phyloP scores from a whole-genome alignment of 2,329 filamentous ascomycete genomes.

The Epichloe coenophiala region DNA sequence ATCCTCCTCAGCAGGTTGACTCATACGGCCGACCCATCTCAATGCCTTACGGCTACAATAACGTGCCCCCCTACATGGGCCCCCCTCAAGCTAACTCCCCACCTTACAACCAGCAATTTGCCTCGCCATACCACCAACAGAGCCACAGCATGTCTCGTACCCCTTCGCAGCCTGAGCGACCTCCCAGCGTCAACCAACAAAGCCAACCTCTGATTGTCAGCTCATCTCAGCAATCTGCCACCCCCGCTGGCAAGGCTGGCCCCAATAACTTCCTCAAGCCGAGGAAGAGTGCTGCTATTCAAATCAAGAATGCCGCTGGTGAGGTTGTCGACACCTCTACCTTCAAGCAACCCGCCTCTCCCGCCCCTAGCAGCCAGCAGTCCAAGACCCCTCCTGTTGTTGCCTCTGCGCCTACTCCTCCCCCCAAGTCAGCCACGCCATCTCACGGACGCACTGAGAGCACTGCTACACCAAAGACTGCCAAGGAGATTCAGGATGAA shows the following conservation, averaged over 20 bases:
- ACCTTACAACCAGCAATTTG: slow-evolving; percentile 35
- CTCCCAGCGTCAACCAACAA: slow-evolving; percentile 51
- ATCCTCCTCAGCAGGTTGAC: slow-evolving; percentile 29
- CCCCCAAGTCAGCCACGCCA: slow-evolving; percentile 58
- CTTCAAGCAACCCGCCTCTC: slow-evolving; percentile 43
- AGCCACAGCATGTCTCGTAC: slow-evolving; percentile 69
- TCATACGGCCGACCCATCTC: slow-evolving; percentile 24
- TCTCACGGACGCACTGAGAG: slow-evolving; percentile 62
- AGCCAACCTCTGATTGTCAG: slow-evolving; percentile 46
- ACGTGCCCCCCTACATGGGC: slow-evolving; percentile 38
- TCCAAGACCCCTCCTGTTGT: slow-evolving; percentile 57
- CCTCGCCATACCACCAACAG: slow-evolving; percentile 30
- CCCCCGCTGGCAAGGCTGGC: slow-evolving; percentile 39
- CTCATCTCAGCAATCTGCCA: slow-evolving; percentile 49
- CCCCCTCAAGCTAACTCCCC: slow-evolving; percentile 33
- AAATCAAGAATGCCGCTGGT: slow-evolving; percentile 73
- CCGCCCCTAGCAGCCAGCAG: slow-evolving; percentile 38
- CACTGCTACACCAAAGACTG: slow-evolving; percentile 52
- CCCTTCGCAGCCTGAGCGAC: slow-evolving; percentile 61
- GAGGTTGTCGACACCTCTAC: slow-evolving; percentile 60
- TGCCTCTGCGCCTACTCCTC: slow-evolving; percentile 64
- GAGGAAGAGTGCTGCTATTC: slow-evolving; percentile 60
- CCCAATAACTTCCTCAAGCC: slow-evolving; percentile 35
- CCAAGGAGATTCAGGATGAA: slow-evolving; percentile 71
- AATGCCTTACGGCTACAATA: slow-evolving; percentile 30